Evolutionary conservation across 768 basidiomycete species (phyloP).

Genomic region (Xerocomellus chrysenteron): DNA sequence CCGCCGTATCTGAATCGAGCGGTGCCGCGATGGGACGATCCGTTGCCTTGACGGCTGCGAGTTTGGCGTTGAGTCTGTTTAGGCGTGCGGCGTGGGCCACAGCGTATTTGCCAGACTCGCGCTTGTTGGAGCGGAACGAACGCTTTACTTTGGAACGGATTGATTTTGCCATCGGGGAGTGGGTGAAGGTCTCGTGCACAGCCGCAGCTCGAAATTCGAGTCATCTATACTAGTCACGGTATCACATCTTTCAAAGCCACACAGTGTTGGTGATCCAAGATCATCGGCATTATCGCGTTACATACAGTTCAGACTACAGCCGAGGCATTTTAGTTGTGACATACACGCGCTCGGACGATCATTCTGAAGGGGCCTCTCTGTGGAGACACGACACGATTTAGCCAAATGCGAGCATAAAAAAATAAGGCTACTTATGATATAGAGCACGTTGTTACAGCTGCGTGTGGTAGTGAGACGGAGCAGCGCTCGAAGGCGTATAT

Average conservation of each 20-base stretch:
- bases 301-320: slow-evolving; percentile 8
- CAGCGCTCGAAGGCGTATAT: neutral
- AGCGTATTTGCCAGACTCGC: slow-evolving; percentile 72
- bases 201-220: slow-evolving; percentile 1
- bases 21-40: slow-evolving; percentile 27
- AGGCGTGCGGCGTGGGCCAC: slow-evolving; percentile 76
- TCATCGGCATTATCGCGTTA: slow-evolving; percentile 4
- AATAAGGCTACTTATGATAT: slow-evolving; percentile 73
- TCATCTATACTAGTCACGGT: neutral
- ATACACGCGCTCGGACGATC: slow-evolving; percentile 7
- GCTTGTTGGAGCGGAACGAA: slow-evolving; percentile 72
- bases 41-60: slow-evolving; percentile 45
- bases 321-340: slow-evolving; percentile 7
- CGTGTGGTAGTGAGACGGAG: slow-evolving; percentile 12
- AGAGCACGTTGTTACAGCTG: slow-evolving; percentile 95
- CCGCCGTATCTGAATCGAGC: slow-evolving; percentile 25
- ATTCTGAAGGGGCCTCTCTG: slow-evolving; percentile 74
- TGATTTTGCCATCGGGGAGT: slow-evolving; percentile 67
- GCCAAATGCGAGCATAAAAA: neutral
- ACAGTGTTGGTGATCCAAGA: neutral
- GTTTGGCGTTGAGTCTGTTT: slow-evolving; percentile 67
- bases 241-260: no score
- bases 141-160: slow-evolving; percentile 81
- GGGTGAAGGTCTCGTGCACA: neutral
- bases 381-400: slow-evolving; percentile 35